Conservation (phyloP, 345 rosid genomes). For the Brassica carinata region DNA sequence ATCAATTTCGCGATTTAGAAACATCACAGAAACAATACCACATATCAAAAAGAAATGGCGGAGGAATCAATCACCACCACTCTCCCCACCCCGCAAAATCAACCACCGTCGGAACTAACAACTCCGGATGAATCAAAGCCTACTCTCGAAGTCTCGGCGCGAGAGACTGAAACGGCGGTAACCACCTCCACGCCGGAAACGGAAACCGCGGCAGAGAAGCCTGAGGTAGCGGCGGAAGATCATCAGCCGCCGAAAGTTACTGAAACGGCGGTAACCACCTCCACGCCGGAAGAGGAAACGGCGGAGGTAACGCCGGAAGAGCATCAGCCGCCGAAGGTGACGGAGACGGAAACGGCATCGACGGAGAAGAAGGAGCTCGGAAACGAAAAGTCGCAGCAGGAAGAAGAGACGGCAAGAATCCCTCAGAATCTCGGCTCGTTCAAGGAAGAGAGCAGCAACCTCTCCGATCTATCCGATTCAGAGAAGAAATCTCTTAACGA, state of each 20-base stretch:
- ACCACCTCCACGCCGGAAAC: background rate
- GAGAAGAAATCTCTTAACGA: slow-evolving; percentile 57
- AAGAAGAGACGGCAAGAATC: slow-evolving; percentile 27
- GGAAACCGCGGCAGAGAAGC: slow-evolving; percentile 30
- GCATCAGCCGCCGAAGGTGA: slow-evolving; percentile 33
- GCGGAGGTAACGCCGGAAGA: slow-evolving; percentile 27
- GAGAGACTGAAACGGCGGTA: slow-evolving; percentile 14
- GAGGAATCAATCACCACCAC: slow-evolving; percentile 35
- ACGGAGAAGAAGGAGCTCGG: slow-evolving; percentile 40
- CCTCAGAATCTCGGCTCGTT: slow-evolving; percentile 56
- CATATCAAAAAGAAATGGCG: slow-evolving; percentile 39
- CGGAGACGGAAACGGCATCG: slow-evolving; percentile 38
- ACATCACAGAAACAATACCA: background rate
- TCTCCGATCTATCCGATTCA: slow-evolving; percentile 60
- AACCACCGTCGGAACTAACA: background rate
- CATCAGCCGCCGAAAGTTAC: slow-evolving; percentile 19
- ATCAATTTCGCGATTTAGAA: slow-evolving; percentile 8
- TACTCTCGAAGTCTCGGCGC: slow-evolving; percentile 6
- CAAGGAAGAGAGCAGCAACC: slow-evolving; percentile 71
- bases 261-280: background rate
- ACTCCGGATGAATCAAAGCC: slow-evolving; percentile 11
- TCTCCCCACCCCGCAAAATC: slow-evolving; percentile 27
- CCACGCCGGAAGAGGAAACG: slow-evolving; percentile 20
- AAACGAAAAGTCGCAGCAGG: background rate
- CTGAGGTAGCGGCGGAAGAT: background rate